Conservation (phyloP, 305 asterid genomes). For the Solanum chacoense region DNA sequence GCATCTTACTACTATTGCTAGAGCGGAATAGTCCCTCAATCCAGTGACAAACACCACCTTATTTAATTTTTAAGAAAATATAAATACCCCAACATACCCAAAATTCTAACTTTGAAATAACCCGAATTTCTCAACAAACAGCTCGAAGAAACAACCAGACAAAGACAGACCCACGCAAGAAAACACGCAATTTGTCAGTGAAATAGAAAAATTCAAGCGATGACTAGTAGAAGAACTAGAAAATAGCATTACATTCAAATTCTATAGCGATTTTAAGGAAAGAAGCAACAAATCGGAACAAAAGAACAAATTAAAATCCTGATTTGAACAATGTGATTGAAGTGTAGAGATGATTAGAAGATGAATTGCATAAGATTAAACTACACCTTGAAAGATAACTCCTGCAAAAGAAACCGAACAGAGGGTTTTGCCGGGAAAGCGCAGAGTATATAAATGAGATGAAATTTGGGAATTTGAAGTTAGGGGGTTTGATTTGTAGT, state of each 20-base stretch:
- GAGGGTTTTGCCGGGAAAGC: slow-evolving; percentile 9
- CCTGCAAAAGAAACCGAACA: neutral
- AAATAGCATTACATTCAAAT: neutral
- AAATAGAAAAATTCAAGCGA: neutral
- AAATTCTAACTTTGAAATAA: neutral
- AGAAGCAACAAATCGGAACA: neutral
- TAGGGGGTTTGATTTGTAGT: neutral
- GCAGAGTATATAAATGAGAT: neutral
- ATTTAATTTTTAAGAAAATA: neutral
- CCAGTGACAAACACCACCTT: neutral
- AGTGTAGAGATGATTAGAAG: neutral
- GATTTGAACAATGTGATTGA: neutral
- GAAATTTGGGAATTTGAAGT: neutral
- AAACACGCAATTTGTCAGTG: neutral
- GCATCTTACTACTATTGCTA: neutral
- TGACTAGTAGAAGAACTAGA: neutral
- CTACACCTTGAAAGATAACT: neutral
- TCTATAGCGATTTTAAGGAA: neutral
- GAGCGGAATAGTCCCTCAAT: neutral
- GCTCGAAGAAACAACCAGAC: neutral
- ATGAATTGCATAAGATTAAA: neutral
- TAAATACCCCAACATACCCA: neutral
- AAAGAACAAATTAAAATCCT: neutral
- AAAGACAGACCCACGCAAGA: neutral
- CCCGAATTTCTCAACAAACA: neutral